A percentile compares a stretch with the other conserved stretches of the same genome.
phyloP scores from a whole-genome alignment of 306 rosid genomes.

The Sicyos baderoa region DNA sequence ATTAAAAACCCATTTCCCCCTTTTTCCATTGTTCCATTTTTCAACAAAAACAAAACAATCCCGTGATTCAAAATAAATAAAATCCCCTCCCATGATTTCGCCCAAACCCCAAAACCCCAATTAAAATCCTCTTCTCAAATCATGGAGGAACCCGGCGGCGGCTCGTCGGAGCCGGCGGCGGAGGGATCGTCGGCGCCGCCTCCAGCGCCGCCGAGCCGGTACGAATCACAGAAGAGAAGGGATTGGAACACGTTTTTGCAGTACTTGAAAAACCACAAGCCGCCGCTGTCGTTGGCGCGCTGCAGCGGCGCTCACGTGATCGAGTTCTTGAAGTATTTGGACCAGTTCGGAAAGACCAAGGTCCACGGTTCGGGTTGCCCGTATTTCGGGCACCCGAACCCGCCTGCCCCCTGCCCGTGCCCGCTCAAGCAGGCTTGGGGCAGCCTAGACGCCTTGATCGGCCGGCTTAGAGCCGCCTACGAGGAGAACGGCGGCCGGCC shows the following conservation, averaged over 20 bases:
- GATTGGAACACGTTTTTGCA: conserved; percentile 98
- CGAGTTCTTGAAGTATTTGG: conserved; percentile 79
- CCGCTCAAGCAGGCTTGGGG: conserved; percentile 90
- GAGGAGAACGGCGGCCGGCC: conserved; percentile 90
- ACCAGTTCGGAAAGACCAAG: conserved; percentile 91
- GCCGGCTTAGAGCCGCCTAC: conserved; percentile 86
- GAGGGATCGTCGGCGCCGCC: conserved; percentile 25
- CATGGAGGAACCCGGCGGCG: conserved; percentile 35
- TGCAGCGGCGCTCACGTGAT: conserved; percentile 99
- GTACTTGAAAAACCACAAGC: conserved; percentile 86
- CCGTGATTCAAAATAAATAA: too few relatives aligned
- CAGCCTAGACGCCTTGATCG: conserved; percentile 79
- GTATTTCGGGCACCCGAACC: conserved; percentile 66
- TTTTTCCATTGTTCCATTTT: not conserved
- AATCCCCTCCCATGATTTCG: too few relatives aligned
- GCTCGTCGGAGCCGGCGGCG: not conserved
- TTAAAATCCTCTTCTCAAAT: conserved; percentile 22
- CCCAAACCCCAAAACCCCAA: not conserved
- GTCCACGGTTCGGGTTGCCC: conserved; percentile 75
- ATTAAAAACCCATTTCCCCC: not conserved
- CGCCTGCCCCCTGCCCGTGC: conserved; percentile 83
- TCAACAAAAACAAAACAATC: not conserved
- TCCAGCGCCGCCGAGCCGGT: conserved; percentile 49
- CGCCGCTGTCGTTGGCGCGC: conserved; percentile 71
- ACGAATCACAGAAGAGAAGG: conserved; percentile 86